phyloP scores from a whole-genome alignment of 495 filamentous ascomycete genomes.

The Penicillium ochrochloron region DNA sequence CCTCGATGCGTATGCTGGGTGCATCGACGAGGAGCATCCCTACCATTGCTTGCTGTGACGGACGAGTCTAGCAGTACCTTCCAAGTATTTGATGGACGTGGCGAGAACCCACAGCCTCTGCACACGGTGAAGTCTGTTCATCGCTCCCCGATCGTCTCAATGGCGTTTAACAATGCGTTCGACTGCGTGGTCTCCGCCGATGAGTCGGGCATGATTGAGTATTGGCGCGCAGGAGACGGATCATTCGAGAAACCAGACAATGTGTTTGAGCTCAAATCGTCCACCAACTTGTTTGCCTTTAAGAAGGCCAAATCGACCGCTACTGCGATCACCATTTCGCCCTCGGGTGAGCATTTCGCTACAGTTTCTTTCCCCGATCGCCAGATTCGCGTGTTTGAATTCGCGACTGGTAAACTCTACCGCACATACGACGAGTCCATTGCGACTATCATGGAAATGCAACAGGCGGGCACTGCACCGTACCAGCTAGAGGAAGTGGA shows the following conservation, averaged over 20 bases:
- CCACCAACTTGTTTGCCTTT: conserved; percentile 94
- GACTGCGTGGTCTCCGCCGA: conserved; percentile 91
- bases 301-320: conserved; percentile 91
- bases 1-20: conserved; percentile 92
- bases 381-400: conserved; percentile 90
- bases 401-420: conserved; percentile 82
- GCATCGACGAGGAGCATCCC: conserved; percentile 81
- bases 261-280: conserved; percentile 90
- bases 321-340: conserved; percentile 83
- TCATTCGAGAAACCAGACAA: conserved; percentile 88
- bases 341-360: conserved; percentile 81
- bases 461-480: conserved; percentile 82
- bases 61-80: conserved; percentile 73
- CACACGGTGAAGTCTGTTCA: conserved; percentile 79
- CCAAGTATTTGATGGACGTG: conserved; percentile 85
- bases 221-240: conserved; percentile 78
- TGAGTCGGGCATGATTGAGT: conserved; percentile 93
- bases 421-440: conserved; percentile 95
- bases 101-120: conserved; percentile 72
- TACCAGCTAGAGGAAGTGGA: conserved; percentile 85
- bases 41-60: conserved; percentile 90
- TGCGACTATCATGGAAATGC: conserved; percentile 84
- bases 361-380: conserved; percentile 94
- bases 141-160: conserved; percentile 73
- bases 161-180: conserved; percentile 87